Percentiles rank a stretch among this genome's conserved stretches.
These are phyloP conservation scores for Nothophaeocryptopus gaeumannii DNA, from an alignment of 2,329 filamentous ascomycete genomes.

Conservation along the genomic window DNA sequence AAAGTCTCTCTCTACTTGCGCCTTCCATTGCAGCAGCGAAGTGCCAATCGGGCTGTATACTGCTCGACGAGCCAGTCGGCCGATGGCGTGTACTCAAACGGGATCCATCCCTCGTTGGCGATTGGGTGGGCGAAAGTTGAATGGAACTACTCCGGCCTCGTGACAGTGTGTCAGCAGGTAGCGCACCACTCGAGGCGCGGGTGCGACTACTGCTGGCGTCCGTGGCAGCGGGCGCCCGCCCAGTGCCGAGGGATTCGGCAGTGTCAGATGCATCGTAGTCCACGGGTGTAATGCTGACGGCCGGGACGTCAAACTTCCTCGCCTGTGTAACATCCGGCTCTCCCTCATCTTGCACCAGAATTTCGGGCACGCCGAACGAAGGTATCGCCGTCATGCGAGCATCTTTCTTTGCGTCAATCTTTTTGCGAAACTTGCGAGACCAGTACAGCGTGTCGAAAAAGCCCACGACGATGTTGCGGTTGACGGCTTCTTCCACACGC, in stretches of 20 bases:
- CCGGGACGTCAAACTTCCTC: slow-evolving; percentile 30
- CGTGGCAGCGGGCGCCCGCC: slow-evolving; percentile 12
- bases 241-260: slow-evolving; percentile 27
- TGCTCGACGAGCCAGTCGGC: slow-evolving; percentile 26
- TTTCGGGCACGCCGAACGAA: slow-evolving; percentile 81
- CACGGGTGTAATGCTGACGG: slow-evolving; percentile 32
- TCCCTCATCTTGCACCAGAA: slow-evolving; percentile 79
- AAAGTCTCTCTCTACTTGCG: slow-evolving; percentile 26
- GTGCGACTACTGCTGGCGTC: slow-evolving; percentile 4
- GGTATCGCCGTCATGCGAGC: slow-evolving; percentile 76
- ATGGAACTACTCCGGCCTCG: slow-evolving; percentile 32
- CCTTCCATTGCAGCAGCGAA: slow-evolving; percentile 44
- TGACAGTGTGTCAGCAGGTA: background rate
- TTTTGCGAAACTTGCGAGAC: slow-evolving; percentile 75
- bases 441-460: slow-evolving; percentile 96
- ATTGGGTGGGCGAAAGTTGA: slow-evolving; percentile 26
- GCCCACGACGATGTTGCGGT: slow-evolving; percentile 81
- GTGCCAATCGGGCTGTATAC: slow-evolving; percentile 44
- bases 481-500: slow-evolving; percentile 90
- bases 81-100: slow-evolving; percentile 26
- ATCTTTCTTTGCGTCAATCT: slow-evolving; percentile 67
- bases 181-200: background rate
- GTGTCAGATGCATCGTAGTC: slow-evolving; percentile 35
- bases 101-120: slow-evolving; percentile 20
- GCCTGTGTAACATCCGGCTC: slow-evolving; percentile 43